A percentile compares a stretch with the other conserved stretches of the same genome.
These are phyloP conservation scores for Theileria orientalis DNA, from an alignment of 169 alveolate species.

Conservation along the genomic window DNA sequence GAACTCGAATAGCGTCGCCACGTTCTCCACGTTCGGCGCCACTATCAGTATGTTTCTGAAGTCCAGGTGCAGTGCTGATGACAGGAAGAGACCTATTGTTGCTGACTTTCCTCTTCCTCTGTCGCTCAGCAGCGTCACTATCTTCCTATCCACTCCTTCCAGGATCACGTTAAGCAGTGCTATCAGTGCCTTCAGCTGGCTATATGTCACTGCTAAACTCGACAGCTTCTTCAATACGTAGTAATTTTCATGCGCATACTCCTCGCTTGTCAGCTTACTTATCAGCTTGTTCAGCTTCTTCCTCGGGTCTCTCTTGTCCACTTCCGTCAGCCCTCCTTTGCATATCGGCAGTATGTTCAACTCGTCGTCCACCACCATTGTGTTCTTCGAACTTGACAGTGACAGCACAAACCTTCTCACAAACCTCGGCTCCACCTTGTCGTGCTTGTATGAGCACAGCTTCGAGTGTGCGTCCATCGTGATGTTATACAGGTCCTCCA, in stretches of 20 bases:
- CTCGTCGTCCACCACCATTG: constrained; percentile 98
- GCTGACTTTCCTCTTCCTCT: constrained; percentile 99
- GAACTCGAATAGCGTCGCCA: constrained; percentile 96
- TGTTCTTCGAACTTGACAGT: constrained; percentile 81
- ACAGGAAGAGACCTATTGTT: constrained; percentile 92
- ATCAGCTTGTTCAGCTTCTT: constrained; percentile 41
- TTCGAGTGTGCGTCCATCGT: constrained; percentile 96
- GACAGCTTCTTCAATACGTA: constrained; percentile 50
- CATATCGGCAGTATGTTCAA: constrained; percentile 95
- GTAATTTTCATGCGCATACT: constrained; percentile 40
- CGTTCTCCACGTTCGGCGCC: constrained; percentile 98
- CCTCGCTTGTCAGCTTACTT: constrained; percentile 17
- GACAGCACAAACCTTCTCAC: constrained; percentile 90
- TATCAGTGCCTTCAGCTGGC: constrained; percentile 52
- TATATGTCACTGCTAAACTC: constrained; percentile 55
- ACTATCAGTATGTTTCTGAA: constrained; percentile 94
- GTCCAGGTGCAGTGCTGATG: constrained; percentile 89
- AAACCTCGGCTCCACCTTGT: constrained; percentile 90
- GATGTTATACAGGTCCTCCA: constrained; percentile 79
- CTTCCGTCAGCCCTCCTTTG: constrained; percentile 48
- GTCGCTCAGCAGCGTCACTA: constrained; percentile 94
- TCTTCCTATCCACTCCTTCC: constrained; percentile 52
- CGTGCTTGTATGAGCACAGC: constrained; percentile 84
- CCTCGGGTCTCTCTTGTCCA: constrained; percentile 13
- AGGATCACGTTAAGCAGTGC: constrained; percentile 28